Percentiles rank a stretch among this genome's conserved stretches.
These are phyloP conservation scores for Omphalotus olearius DNA, from an alignment of 1,284 basidiomycete genomes.

Conservation along the genomic window DNA sequence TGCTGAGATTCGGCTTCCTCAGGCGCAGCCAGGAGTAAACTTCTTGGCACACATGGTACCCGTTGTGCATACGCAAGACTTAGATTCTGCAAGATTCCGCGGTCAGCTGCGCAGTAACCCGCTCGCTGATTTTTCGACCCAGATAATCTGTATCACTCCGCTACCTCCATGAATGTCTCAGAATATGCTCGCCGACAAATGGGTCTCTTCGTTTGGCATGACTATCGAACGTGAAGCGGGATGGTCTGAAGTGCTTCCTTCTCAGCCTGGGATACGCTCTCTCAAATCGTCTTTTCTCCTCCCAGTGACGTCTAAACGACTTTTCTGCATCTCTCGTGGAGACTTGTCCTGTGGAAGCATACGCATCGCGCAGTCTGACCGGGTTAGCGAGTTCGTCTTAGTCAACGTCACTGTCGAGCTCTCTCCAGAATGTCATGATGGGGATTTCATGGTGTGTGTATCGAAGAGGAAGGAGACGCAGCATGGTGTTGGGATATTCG, in stretches of 20 bases:
- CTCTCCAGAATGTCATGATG: background rate
- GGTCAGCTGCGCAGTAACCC: too few relatives aligned
- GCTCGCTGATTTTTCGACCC: too few relatives aligned
- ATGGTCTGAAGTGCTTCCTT: background rate
- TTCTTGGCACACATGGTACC: too few relatives aligned
- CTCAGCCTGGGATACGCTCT: background rate
- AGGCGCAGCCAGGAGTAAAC: too few relatives aligned
- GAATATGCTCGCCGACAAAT: background rate
- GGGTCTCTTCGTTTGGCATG: background rate
- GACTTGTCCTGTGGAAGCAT: background rate
- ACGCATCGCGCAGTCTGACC: background rate
- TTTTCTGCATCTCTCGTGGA: slow-evolving; percentile 5
- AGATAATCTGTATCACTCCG: too few relatives aligned
- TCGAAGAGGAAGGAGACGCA: slow-evolving; percentile 1
- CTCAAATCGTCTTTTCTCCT: background rate
- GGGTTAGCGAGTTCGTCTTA: background rate
- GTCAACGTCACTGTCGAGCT: slow-evolving; percentile 2
- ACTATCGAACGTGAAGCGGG: background rate
- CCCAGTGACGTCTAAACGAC: slow-evolving; percentile 1
- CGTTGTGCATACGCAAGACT: too few relatives aligned
- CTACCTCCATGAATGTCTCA: too few relatives aligned
- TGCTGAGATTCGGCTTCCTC: too few relatives aligned
- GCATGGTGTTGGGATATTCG: slow-evolving; percentile 4
- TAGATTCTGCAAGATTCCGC: too few relatives aligned
- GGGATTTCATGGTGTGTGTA: background rate